Base-by-base conservation (phyloP, 331 rosid genomes). In the Quercus tomentella region DNA sequence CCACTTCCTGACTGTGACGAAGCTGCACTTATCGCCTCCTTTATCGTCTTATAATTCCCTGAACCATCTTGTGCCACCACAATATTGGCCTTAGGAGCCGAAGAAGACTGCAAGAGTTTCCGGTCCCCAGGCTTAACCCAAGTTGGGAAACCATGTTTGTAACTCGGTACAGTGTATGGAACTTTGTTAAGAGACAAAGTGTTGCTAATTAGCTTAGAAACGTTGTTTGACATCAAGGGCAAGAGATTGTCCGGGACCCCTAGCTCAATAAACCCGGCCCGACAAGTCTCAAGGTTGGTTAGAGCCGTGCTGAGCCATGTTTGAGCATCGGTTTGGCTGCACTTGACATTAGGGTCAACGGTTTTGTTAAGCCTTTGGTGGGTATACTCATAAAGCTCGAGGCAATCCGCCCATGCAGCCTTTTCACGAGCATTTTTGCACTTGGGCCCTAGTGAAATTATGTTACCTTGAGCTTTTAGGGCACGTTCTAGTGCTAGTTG, bases 251-350 rank as follows among this genome's bases (percentile, higher is more conserved):
- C 82, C 1, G 81, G 20, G 6, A 85, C 95, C 1, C 89, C 89
- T 9, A 90, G 85, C 73, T 93, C 98, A 1, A 65, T 14, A 31
- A 91, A 84, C 52, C 98, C 98, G 1, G 35, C 63, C 4, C 12
- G 81, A 55, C 98, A 93, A 0, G 97, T 93, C 43, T 91, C 97
- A 0, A 93, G 89, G 85, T 93, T 91, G 2, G 98, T 93, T 2
- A 93, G 83, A n/a, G 97, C 95, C 0, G 98, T 87, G 87, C 97
- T 93, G 35, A 93, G 91, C 97, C 97, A 91, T 0, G 97, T 87
- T 58, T 93, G 97, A 1, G 85, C 37, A 22, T 93, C 95, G 3
- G 72, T 41, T 11, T 86, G 83, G 45, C 86, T 75, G 78, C 86
- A 33, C 37, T 33, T 33, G 37, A 33, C 37, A 33, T 33, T 5